Evolutionary conservation across 164 flowering plant genomes (phyloP).

Genomic region (Macadamia integrifolia): DNA sequence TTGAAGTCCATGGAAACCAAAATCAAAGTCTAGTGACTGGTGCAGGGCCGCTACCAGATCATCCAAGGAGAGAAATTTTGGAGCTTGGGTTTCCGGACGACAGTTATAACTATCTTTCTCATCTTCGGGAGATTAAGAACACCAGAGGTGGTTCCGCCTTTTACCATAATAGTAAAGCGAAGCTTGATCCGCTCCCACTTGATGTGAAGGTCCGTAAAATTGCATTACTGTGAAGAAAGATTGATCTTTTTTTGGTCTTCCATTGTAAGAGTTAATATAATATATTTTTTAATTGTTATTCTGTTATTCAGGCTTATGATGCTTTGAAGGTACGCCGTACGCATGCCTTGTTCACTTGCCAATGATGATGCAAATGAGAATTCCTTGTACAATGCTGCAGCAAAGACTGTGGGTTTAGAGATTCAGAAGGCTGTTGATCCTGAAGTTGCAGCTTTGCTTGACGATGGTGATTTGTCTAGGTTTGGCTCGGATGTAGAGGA

Average conservation of each 20-base stretch:
- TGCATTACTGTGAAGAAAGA: neutral
- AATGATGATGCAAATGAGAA: too few species aligned
- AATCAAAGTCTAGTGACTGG: neutral
- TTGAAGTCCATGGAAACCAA: neutral
- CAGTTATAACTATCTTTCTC: constrained; percentile 74
- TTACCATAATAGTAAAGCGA: too few species aligned
- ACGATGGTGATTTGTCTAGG: too few species aligned
- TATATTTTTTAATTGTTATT: constrained; percentile 1
- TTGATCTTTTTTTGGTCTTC: neutral
- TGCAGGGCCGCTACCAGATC: constrained; percentile 36
- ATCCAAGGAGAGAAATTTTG: constrained; percentile 37
- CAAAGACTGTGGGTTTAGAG: too few species aligned
- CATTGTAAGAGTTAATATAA: neutral
- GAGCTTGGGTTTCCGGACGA: constrained; percentile 95
- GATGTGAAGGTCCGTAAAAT: constrained; percentile 71
- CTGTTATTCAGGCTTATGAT: constrained; percentile 29
- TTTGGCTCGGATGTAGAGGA: too few species aligned
- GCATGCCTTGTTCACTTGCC: too few species aligned
- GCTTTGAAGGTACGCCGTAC: too few species aligned
- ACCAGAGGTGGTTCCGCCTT: too few species aligned
- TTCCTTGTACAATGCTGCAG: too few species aligned
- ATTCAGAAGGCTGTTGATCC: too few species aligned
- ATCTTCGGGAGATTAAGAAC: constrained; percentile 66
- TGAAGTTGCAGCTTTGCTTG: too few species aligned
- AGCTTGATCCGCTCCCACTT: too few species aligned